Conservation (phyloP, 2,329 filamentous ascomycete genomes). For the Monascus ruber region DNA sequence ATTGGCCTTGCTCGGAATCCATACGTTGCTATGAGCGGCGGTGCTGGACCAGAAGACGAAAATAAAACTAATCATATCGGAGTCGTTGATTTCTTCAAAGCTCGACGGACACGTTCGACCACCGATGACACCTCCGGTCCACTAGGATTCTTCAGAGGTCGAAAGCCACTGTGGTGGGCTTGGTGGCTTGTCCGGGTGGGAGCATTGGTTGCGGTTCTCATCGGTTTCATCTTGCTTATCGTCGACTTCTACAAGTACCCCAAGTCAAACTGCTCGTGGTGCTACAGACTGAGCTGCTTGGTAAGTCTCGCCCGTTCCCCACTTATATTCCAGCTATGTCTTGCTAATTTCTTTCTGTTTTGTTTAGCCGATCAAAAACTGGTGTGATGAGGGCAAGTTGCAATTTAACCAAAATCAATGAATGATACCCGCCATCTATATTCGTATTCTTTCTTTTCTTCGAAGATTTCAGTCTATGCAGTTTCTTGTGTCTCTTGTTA, state of each 20-base stretch:
- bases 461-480: no score
- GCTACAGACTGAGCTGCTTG: constrained; percentile 87
- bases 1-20: constrained; percentile 59
- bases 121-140: constrained; percentile 44
- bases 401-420: background rate
- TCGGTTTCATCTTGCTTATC: constrained; percentile 76
- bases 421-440: no score
- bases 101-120: constrained; percentile 41
- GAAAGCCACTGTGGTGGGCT: constrained; percentile 90
- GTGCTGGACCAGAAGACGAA: constrained; percentile 24
- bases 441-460: no score
- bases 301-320: constrained; percentile 44
- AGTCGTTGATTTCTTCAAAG: constrained; percentile 37
- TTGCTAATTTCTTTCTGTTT: constrained; percentile 6
- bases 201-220: constrained; percentile 65
- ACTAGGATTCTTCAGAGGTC: constrained; percentile 74
- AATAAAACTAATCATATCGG: constrained; percentile 47
- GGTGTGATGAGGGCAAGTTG: constrained; percentile 31
- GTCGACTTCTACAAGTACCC: constrained; percentile 82
- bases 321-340: background rate
- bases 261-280: constrained; percentile 67
- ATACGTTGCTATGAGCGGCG: constrained; percentile 56
- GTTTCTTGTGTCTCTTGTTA: no score
- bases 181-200: constrained; percentile 87
- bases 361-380: constrained; percentile 31